Percentiles rank a stretch among this genome's conserved stretches.
phyloP scores from a whole-genome alignment of 2,329 filamentous ascomycete species.

The Plectosphaerella sp. region DNA sequence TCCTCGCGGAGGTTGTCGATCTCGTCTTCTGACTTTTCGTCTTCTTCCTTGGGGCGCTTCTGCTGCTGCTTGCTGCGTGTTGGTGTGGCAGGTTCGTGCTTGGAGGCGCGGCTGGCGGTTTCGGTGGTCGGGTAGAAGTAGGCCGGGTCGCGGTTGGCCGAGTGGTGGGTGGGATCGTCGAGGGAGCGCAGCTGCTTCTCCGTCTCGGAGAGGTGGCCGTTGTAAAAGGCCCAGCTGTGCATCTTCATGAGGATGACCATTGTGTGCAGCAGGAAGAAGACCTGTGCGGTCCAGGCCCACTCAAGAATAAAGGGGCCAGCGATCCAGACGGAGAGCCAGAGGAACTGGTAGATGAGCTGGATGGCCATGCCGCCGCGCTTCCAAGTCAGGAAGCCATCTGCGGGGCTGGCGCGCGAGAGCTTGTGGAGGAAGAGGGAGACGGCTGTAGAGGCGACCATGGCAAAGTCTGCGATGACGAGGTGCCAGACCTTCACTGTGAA shows the following conservation, averaged over 20 bases:
- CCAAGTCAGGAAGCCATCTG: constrained; percentile 63
- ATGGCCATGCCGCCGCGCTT: constrained; percentile 69
- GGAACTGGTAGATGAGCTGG: constrained; percentile 75
- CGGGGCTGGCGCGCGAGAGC: constrained; percentile 50
- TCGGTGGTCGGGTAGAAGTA: constrained; percentile 70
- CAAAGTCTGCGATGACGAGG: constrained; percentile 73
- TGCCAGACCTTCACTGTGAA: constrained; percentile 89
- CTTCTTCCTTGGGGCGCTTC: constrained; percentile 12
- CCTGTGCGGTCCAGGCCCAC: constrained; percentile 97
- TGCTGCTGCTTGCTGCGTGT: constrained; percentile 8
- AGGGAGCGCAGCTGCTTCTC: constrained; percentile 75
- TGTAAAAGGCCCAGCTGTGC: constrained; percentile 98
- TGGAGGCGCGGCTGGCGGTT: constrained; percentile 37
- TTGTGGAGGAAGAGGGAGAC: constrained; percentile 71
- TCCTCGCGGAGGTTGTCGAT: constrained; percentile 74
- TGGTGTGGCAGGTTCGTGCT: not conserved
- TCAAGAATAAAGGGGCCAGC: constrained; percentile 76
- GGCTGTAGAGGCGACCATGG: constrained; percentile 77
- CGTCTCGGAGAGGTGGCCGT: constrained; percentile 87
- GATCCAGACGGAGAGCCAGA: constrained; percentile 82
- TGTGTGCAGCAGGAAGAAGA: constrained; percentile 88
- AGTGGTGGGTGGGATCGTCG: constrained; percentile 61
- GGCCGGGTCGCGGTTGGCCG: constrained; percentile 55
- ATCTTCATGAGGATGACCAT: constrained; percentile 97
- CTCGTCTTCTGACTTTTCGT: constrained; percentile 36